Base-by-base conservation (phyloP, 495 filamentous ascomycete genomes). In the Podospora pseudoanserina region DNA sequence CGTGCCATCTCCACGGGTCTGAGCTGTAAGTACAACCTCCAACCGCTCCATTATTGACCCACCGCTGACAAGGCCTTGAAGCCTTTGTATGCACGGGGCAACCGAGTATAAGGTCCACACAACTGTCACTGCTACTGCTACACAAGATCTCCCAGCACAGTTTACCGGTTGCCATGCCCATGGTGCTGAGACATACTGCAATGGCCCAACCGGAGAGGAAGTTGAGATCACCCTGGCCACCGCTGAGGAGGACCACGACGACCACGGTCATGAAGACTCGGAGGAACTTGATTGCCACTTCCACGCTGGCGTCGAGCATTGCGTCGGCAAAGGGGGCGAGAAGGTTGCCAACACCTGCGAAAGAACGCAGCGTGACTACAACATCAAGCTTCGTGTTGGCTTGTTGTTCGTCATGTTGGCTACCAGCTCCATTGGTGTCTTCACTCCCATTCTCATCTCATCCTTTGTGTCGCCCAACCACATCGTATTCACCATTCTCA, bases 341-440 rank as follows among this genome's bases (percentile, higher is more conserved):
- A 66, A 56, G 32, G 65, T 70, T 49, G 65, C 64, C 23, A 4
- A 53, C 2, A 79, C 73, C 44, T 90, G 86, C 69, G 77, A 74
- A 7, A 67, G 77, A 13, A 74, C 75, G 6, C 77, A 82, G 13
- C 78, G 86, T 23, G 79, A 86, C 34, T 91, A 90, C 74, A 86
- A 90, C 69, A 77, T 87, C 16, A 79, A 77, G 3, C 77, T 89
- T 11, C 82, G 88, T 7, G 84, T 90, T 44, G 86, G 86, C 7
- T 79, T 86, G 0, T 67, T 90, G 44, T 90, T 91, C 68, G 86
- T 86, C 49, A 77, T 77, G 63, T 53, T 77, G 20, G 70, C 28
- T 1, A 76, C 75, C 34, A 76, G 75, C 60, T 64, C 74, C 18
- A 69, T 77, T 9, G 75, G 83, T 13, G 83, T 82, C 28, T 76